phyloP scores from a whole-genome alignment of 306 rosid genomes.

The Oemleria cerasiformis region DNA sequence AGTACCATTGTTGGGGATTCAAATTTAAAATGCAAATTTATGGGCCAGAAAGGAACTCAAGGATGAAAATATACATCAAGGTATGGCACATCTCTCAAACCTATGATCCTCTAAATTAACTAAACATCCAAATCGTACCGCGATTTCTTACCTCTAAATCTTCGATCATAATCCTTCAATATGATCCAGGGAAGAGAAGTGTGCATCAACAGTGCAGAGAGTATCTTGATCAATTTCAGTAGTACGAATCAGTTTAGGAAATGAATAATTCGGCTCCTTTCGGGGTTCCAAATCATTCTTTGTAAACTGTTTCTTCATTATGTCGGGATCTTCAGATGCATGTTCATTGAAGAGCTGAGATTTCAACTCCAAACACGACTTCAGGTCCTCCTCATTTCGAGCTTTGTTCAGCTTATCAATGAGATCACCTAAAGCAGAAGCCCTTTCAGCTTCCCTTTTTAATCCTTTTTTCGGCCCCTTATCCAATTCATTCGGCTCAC shows the following conservation, averaged over 20 bases:
- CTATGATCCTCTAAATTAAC: conserved; percentile 18
- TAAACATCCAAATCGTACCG: conserved; percentile 16
- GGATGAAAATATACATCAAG: conserved; percentile 6
- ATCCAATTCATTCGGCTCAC: conserved; percentile 42
- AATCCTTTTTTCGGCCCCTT: conserved; percentile 40
- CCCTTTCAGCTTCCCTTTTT: conserved; percentile 44
- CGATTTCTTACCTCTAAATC: conserved; percentile 9
- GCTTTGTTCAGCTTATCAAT: conserved; percentile 82
- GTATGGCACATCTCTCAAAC: conserved; percentile 12
- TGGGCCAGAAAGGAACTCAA: conserved; percentile 6
- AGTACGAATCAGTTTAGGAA: conserved; percentile 38
- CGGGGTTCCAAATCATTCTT: conserved; percentile 34
- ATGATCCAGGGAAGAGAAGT: conserved; percentile 62
- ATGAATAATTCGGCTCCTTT: conserved; percentile 40
- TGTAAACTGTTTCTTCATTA: conserved; percentile 29
- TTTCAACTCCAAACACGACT: conserved; percentile 66
- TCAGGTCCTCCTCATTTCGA: conserved; percentile 82
- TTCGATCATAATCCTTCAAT: conserved; percentile 53
- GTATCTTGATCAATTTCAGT: conserved; percentile 60
- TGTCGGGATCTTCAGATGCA: conserved; percentile 38
- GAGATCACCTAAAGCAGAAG: conserved; percentile 58
- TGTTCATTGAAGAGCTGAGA: conserved; percentile 49
- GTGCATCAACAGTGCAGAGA: conserved; percentile 51
- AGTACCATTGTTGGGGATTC: not conserved
- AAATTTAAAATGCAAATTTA: conserved; percentile 4